Base-by-base conservation (phyloP, 2,329 filamentous ascomycete species). In the Dactylellina haptotyla region DNA sequence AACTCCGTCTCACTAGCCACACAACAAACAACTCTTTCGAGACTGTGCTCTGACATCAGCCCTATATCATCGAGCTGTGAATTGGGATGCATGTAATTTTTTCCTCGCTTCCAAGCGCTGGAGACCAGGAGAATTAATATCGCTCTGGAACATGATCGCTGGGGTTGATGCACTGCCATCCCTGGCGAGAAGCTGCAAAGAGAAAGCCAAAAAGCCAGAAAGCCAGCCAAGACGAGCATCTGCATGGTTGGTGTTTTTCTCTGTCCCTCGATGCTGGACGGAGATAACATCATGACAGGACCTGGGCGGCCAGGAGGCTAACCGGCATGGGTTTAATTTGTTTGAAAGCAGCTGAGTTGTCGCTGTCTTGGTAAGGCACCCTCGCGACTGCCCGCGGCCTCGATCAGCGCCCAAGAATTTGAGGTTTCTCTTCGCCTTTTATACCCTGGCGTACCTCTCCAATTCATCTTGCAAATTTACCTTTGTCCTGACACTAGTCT, bases 251-350 rank as follows among this genome's bases (percentile, higher is more conserved):
- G 14, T 16, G n/a, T n/a, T n/a, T n/a, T n/a, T n/a, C n/a, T n/a
- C n/a, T n/a, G 20, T 43, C 34, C 30, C 10, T 59, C 63, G 41
- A 50, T 48, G 20, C 10, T 32, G 28, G 20, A 67, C 64, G 64
- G 64, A 69, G 64, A 69, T 69, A 69, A 69, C 62, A 65, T 62
- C 64, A 39, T 56, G 28, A 56, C 43, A 53, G 45, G 41, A 41
- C 41, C 41, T 51, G n/a, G n/a, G n/a, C n/a, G n/a, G n/a, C n/a
- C n/a, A n/a, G n/a, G n/a, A 56, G 61, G 45, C 46, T 61, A 43
- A 23, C 43, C 5, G 54, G 37, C 32, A 58, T 32, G n/a, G 30
- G 39, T 58, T 59, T 34, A 14, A 32, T 59, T 26, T 59, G 56
- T 56, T 69, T 25, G 64, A 61, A 69, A 46, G 43, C 64, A 69